Evolutionary conservation across 116 monocot genomes (phyloP).

Genomic region (Papilionanthe hybrid): DNA sequence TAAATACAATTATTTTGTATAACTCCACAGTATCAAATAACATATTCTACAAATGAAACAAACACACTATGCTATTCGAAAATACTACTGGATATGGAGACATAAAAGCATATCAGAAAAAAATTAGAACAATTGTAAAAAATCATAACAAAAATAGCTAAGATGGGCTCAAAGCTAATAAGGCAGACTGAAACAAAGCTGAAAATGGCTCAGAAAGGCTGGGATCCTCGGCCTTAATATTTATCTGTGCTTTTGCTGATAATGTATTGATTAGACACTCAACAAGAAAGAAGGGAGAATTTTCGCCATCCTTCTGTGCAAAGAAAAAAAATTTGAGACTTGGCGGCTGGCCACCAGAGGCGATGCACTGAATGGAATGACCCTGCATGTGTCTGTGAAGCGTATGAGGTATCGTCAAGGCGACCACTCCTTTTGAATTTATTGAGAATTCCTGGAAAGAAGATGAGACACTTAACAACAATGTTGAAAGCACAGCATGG

Average conservation of each 20-base stretch:
- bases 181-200: conserved; percentile 57
- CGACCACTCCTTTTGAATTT: conserved; percentile 56
- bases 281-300: conserved; percentile 61
- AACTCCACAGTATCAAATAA: too few species aligned
- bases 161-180: conserved; percentile 49
- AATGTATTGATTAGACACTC: conserved; percentile 90
- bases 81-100: too few species aligned
- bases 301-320: conserved; percentile 55
- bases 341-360: conserved; percentile 87
- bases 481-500: too few species aligned
- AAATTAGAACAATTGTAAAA: too few species aligned
- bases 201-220: conserved; percentile 52
- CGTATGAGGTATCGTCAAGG: conserved; percentile 56
- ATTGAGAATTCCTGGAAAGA: conserved; percentile 67
- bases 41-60: too few species aligned
- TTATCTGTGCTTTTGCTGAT: conserved; percentile 72
- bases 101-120: too few species aligned
- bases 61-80: too few species aligned
- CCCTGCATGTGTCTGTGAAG: conserved; percentile 85
- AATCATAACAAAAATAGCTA: neutral
- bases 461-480: too few species aligned
- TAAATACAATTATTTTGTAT: too few species aligned
- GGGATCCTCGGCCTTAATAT: conserved; percentile 83
- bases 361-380: conserved; percentile 91
- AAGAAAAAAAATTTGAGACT: conserved; percentile 96